phyloP scores from a whole-genome alignment of 306 rosid species.

The Clitoria ternatea region DNA sequence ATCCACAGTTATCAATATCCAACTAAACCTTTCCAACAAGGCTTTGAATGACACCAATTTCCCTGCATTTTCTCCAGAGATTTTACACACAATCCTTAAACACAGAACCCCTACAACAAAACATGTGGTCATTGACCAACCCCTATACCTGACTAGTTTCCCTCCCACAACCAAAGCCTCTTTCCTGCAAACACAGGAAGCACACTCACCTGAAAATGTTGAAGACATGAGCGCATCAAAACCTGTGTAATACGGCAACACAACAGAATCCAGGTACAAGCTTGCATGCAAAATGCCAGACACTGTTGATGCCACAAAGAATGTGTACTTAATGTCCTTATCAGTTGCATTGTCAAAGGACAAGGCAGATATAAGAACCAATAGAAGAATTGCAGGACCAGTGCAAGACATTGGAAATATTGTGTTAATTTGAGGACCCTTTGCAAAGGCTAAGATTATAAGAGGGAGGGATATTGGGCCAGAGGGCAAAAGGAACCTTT shows the following conservation, averaged over 20 bases:
- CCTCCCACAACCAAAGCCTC: slow-evolving; percentile 72
- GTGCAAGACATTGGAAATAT: slow-evolving; percentile 54
- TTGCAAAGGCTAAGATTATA: slow-evolving; percentile 62
- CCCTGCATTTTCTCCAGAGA: slow-evolving; percentile 33
- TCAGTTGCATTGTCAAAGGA: slow-evolving; percentile 46
- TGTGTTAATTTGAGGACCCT: slow-evolving; percentile 65
- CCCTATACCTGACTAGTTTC: slow-evolving; percentile 53
- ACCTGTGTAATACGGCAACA: slow-evolving; percentile 86
- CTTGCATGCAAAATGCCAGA: slow-evolving; percentile 92
- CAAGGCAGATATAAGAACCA: slow-evolving; percentile 70
- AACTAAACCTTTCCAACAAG: slow-evolving; percentile 46
- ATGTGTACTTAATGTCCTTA: slow-evolving; percentile 54
- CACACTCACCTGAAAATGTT: slow-evolving; percentile 70
- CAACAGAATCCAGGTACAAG: slow-evolving; percentile 59
- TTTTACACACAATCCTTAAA: slow-evolving; percentile 55
- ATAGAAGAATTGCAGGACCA: slow-evolving; percentile 81
- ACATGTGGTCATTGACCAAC: slow-evolving; percentile 81
- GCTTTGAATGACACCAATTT: slow-evolving; percentile 24
- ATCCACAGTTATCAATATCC: slow-evolving; percentile 55
- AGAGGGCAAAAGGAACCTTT: slow-evolving; percentile 55
- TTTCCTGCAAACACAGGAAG: slow-evolving; percentile 74
- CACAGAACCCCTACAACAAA: slow-evolving; percentile 59
- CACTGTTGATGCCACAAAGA: slow-evolving; percentile 69
- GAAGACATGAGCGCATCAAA: slow-evolving; percentile 61
- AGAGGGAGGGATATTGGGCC: slow-evolving; percentile 82